A percentile compares a stretch with the other conserved stretches of the same genome.
Conservation (phyloP, 345 rosid species). For the Populus davidiana region DNA sequence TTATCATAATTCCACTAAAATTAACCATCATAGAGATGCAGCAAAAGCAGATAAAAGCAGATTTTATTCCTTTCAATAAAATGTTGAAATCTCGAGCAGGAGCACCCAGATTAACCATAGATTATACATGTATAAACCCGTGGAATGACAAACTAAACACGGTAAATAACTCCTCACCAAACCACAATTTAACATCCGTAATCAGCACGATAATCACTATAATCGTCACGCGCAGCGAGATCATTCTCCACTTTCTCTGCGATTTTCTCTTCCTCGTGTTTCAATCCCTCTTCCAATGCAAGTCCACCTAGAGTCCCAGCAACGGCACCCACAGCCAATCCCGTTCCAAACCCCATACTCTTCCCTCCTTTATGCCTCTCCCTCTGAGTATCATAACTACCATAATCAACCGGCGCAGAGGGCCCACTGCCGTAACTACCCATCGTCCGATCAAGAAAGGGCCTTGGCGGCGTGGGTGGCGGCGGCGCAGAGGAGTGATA, state of each 20-base stretch:
- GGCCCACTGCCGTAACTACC: slow-evolving; percentile 28
- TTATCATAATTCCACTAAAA: background rate
- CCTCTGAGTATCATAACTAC: slow-evolving; percentile 36
- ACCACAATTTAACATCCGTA: slow-evolving; percentile 7
- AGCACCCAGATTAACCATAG: slow-evolving; percentile 2
- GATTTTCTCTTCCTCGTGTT: slow-evolving; percentile 35
- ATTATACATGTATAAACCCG: background rate
- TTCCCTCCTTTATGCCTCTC: slow-evolving; percentile 28
- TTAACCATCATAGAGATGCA: background rate
- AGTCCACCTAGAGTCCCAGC: slow-evolving; percentile 38
- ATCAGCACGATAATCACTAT: slow-evolving; percentile 20
- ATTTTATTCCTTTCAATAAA: slow-evolving; percentile 1
- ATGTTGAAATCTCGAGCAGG: background rate
- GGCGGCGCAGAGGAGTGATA: slow-evolving; percentile 23
- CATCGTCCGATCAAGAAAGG: slow-evolving; percentile 22
- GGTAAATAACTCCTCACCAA: background rate
- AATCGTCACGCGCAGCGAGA: slow-evolving; percentile 20
- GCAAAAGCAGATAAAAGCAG: background rate
- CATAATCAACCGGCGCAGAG: slow-evolving; percentile 51
- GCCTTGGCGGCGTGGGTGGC: slow-evolving; percentile 29
- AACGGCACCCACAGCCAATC: slow-evolving; percentile 36
- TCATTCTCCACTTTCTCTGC: slow-evolving; percentile 26
- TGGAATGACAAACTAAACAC: background rate
- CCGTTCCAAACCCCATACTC: slow-evolving; percentile 26
- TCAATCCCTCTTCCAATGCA: slow-evolving; percentile 35